Evolutionary conservation across 73 alveolate genomes (phyloP).

Genomic region (Urostyla sp.): DNA sequence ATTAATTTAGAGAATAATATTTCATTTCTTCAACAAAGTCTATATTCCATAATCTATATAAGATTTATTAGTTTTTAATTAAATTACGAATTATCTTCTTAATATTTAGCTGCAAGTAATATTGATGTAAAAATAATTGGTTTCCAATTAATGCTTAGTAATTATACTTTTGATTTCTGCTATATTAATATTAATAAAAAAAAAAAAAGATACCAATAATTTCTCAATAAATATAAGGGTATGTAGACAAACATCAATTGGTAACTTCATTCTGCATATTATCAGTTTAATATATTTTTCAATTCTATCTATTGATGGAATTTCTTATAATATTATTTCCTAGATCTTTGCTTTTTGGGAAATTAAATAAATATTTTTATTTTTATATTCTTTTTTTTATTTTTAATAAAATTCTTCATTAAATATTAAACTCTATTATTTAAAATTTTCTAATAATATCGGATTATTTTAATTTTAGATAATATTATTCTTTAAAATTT

Average conservation of each 20-base stretch:
- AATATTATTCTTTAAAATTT: too few species aligned
- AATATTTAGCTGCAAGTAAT: conserved; percentile 65
- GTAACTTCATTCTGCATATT: conserved; percentile 17
- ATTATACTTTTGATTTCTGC: conserved; percentile 44
- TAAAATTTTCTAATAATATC: too few species aligned
- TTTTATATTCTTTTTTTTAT: too few species aligned
- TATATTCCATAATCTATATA: conserved; percentile 60
- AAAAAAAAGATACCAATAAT: conserved; percentile 24
- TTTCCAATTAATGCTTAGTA: conserved; percentile 62
- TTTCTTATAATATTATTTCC: too few species aligned
- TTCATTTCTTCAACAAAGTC: conserved; percentile 58
- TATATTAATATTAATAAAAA: conserved; percentile 3
- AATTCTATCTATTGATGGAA: too few species aligned
- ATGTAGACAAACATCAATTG: conserved; percentile 30
- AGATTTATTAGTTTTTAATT: background rate
- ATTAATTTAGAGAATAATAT: conserved; percentile 9
- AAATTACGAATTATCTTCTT: conserved; percentile 67
- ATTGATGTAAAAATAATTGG: conserved; percentile 63
- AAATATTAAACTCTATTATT: too few species aligned
- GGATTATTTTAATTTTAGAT: too few species aligned
- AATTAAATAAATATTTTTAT: too few species aligned
- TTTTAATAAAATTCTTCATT: too few species aligned
- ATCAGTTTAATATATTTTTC: background rate
- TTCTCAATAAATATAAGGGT: conserved; percentile 47
- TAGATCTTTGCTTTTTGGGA: too few species aligned